Evolutionary conservation across 2,329 filamentous ascomycete species (phyloP), one percentile per base, ranked within the genome.

Genomic region (Paraconiothyrium brasiliense): DNA sequence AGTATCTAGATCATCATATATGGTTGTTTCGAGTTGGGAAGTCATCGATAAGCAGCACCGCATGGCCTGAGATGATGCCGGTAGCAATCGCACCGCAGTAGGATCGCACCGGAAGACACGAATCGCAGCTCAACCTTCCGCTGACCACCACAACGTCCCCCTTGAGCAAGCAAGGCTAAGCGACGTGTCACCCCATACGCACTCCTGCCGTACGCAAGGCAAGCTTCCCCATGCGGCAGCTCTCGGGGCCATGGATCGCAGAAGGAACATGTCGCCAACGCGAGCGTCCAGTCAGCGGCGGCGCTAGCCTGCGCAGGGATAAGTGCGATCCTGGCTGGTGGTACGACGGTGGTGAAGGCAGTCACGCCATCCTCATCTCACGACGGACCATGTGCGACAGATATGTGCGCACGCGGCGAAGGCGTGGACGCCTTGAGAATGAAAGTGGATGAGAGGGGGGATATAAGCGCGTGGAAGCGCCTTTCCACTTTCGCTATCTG

Each of bases 311-410:
- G 43, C 10, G 10, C 43, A 24, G 20, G 20, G 43, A 7, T 11
- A 46, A 24, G 43, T 20, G 43, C 20, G 8, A 24, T 24, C 8
- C 20, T 24, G 32, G n/a, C 24, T 27, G 58, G 58, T 60, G 58
- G 58, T 60, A 55, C 58, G 58, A 60, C 32, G 27, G 34, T 41
- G 39, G 46, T 37, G 41, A 41, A 14, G 27, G 32, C 24, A 5
- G 50, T 61, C 59, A 61, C 59, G 54, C 59, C 59, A 61, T 49
- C 11, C 54, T 57, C 59, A 58, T 61, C 59, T 54, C 37, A 61
- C 59, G 54, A 58, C 54, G 48, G 27, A 54, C 54, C 59, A 58
- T 50, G 54, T 47, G 14, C 47, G 46, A 4, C 27, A 30, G 27
- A 30, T 30, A 30, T 6, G 4, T 30, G 27, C 4, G 27, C 27